phyloP scores from a whole-genome alignment of 2,329 filamentous ascomycete genomes.

The Pseudogymnoascus sp. region DNA sequence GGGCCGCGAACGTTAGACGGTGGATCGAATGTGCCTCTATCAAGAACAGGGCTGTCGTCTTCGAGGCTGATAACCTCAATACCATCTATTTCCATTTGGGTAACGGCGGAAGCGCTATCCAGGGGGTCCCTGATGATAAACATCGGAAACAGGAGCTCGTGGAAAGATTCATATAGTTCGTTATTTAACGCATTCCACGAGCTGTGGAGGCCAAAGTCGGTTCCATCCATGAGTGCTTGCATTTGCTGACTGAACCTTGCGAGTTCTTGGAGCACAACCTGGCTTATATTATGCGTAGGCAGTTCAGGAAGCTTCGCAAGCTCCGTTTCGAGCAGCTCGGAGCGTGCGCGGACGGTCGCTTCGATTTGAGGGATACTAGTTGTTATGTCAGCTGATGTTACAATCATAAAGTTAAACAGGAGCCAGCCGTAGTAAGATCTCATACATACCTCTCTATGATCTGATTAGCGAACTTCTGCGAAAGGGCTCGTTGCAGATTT shows the following conservation, averaged over 20 bases:
- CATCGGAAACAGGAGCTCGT: too few species aligned
- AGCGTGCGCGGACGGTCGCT: conserved; percentile 26
- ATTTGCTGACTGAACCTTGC: conserved; percentile 48
- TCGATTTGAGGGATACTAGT: conserved; percentile 35
- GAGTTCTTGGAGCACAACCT: conserved; percentile 54
- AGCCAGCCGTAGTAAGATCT: too few species aligned
- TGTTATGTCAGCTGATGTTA: conserved; percentile 12
- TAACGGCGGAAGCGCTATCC: too few species aligned
- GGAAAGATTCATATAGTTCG: conserved; percentile 29
- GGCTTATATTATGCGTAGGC: conserved; percentile 54
- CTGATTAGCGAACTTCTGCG: conserved; percentile 38
- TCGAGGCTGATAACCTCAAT: conserved; percentile 12
- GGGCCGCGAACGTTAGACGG: background rate
- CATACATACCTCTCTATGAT: conserved; percentile 32
- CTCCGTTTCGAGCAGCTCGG: conserved; percentile 44
- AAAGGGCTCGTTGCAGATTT: conserved; percentile 42
- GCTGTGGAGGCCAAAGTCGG: conserved; percentile 40
- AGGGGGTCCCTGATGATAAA: too few species aligned
- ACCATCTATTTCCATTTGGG: background rate
- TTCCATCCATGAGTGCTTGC: conserved; percentile 44
- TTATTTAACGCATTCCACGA: conserved; percentile 28
- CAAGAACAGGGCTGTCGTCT: conserved; percentile 13
- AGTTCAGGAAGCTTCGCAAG: conserved; percentile 57
- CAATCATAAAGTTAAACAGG: too few species aligned
- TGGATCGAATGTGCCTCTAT: background rate